Conservation (phyloP, 176 grass and related monocot species). For the Cenchrus purpureus region DNA sequence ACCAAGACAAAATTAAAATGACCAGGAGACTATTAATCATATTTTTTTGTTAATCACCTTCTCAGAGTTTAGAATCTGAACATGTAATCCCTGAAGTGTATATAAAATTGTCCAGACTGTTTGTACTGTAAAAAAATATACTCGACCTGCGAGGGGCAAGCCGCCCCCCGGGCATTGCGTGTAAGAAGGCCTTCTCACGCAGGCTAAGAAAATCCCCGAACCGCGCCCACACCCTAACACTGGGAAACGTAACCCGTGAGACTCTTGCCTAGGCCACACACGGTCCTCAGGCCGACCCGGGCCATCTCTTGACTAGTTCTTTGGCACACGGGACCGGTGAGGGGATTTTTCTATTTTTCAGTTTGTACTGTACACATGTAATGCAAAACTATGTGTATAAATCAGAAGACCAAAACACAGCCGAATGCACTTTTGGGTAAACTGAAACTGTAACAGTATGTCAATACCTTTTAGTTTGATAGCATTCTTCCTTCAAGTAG, state of each 20-base stretch:
- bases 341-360: too few species aligned
- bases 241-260: too few species aligned
- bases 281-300: too few species aligned
- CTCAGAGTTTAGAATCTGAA: slow-evolving; percentile 1
- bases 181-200: too few species aligned
- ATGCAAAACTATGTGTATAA: not conserved
- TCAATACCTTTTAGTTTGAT: slow-evolving; percentile 34
- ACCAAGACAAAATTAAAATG: not conserved
- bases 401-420: not conserved
- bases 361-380: not conserved
- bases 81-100: not conserved
- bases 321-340: too few species aligned
- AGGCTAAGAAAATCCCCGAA: too few species aligned
- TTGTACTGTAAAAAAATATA: not conserved
- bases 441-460: not conserved
- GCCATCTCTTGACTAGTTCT: too few species aligned
- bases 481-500: slow-evolving; percentile 20
- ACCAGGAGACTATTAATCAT: not conserved
- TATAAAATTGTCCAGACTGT: not conserved
- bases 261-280: too few species aligned
- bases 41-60: too few species aligned
- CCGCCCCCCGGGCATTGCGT: too few species aligned
- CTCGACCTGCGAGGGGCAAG: too few species aligned
- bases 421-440: not conserved
- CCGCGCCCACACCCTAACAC: too few species aligned